Conservation (phyloP, 768 basidiomycete species). For the Cyathus striatus region DNA sequence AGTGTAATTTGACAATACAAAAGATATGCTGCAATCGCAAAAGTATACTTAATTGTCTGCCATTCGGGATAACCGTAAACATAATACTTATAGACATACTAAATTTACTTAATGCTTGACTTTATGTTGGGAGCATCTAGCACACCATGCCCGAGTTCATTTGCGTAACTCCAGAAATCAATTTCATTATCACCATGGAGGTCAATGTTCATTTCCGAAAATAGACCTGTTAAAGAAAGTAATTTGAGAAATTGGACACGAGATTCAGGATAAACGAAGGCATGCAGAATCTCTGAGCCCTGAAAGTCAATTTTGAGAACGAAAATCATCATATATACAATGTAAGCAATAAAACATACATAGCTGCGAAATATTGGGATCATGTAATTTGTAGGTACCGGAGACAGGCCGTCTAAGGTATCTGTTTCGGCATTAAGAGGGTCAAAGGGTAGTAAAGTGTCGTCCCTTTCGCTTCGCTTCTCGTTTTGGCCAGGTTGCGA, state of each 20-base stretch:
- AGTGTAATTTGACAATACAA: no score
- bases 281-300: slow-evolving; percentile 50
- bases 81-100: no score
- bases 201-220: slow-evolving; percentile 26
- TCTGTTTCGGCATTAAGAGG: slow-evolving; percentile 13
- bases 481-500: slow-evolving; percentile 18
- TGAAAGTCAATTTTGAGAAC: slow-evolving; percentile 20
- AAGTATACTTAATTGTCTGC: no score
- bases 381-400: slow-evolving; percentile 34
- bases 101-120: no score
- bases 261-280: slow-evolving; percentile 74
- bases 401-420: slow-evolving; percentile 14
- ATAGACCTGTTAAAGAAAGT: slow-evolving; percentile 40
- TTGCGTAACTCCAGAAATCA: slow-evolving; percentile 68
- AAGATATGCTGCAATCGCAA: no score
- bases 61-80: no score
- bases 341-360: slow-evolving; percentile 35
- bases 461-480: slow-evolving; percentile 36
- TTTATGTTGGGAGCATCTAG: no score
- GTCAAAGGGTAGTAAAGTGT: slow-evolving; percentile 23
- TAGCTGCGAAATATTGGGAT: slow-evolving; percentile 48
- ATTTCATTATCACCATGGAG: slow-evolving; percentile 33
- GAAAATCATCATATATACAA: background rate
- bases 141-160: slow-evolving; percentile 13
- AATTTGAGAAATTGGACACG: slow-evolving; percentile 61